Evolutionary conservation across 805 yeast genomes (phyloP), one percentile per base, ranked within the genome.

Genomic region (Lachancea mirantina): DNA sequence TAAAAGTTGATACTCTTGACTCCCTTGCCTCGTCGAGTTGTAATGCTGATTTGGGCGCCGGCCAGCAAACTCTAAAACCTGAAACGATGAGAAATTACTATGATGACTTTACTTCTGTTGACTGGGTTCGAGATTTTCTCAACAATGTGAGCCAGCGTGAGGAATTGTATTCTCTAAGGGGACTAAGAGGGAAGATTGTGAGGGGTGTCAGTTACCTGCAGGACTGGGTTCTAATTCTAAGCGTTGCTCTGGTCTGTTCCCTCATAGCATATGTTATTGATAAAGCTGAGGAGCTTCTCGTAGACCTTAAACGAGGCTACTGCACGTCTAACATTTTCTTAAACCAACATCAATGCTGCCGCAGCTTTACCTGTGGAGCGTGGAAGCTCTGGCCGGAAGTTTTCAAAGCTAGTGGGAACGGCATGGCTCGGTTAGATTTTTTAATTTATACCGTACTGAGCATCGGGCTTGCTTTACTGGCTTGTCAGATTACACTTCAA

Each of bases 71-170:
- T n/a, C n/a, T n/a, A n/a, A n/a, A n/a, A n/a, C n/a, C n/a, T n/a
- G n/a, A n/a, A n/a, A n/a, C n/a, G n/a, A n/a, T n/a, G n/a, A 29
- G 68, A 16, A 62, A 59, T 41, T 70, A 59, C 55, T 74, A 74
- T 47, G 75, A 74, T 46, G 78, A 74, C 50, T 74, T 72, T 52
- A 73, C 80, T 14, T 71, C 78, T 13, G 69, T 73, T 11, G 80
- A 74, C 51, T 74, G 79, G 78, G 67, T 70, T 2, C 62, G 64
- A 19, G 75, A 73, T 19, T 62, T 64, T 22, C 55, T 71, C 19
- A 55, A 57, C 34, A 68, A 68, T 15, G 32, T 28, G 5, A 23
- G 32, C 65, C 71, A 21, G 18, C 22, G 32, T n/a, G 28, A 33
- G 13, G 7, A 27, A 4, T 19, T 33, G 62, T 39, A 67, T 56